Evolutionary conservation across 2,329 filamentous ascomycete genomes (phyloP), one percentile per base, ranked within the genome.

Genomic region (Sporothrix phasma): DNA sequence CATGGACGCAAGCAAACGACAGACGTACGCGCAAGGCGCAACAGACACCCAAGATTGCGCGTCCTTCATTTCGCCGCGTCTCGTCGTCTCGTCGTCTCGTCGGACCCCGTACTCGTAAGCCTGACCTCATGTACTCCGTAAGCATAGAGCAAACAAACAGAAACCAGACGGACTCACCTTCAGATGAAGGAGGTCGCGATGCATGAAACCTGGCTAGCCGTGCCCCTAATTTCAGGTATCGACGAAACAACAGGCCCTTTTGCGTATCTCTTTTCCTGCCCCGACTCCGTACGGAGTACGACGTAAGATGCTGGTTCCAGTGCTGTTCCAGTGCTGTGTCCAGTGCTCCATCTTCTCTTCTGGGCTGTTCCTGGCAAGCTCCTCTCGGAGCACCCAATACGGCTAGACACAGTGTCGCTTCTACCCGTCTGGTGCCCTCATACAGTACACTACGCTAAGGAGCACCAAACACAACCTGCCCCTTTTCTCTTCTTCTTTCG

Each of bases 201-300:
- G 49, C 58, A 10, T 61, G 58, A 61, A 61, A 61, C 58, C 29
- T 34, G 58, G 41, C 54, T 61, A 47, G 58, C 2, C 15, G 26
- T 45, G 43, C n/a, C 58, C 58, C 39, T 61, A 61, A 61, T 61
- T 61, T 61, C 5, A 47, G 58, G 58, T 61, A 61, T 61, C 58
- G 26, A 45, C 15, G 19, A 41, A n/a, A 22, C 6, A 41, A 41
- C 15, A 15, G 15, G 39, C 5, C 41, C 15, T 49, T 13, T 13
- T 49, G 10, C 22, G 19, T 26, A 15, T 49, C 46, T 15, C 10
- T 49, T 49, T 49, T 22, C 31, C 10, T 34, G 5, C 31, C 31
- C 10, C 31, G 31, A n/a, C n/a, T n/a, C n/a, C n/a, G n/a, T n/a
- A n/a, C n/a, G n/a, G n/a, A n/a, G n/a, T n/a, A n/a, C n/a, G n/a